These are phyloP conservation scores for Drechmeria coniospora DNA, from an alignment of 2,329 filamentous ascomycete species.

Conservation along the genomic window DNA sequence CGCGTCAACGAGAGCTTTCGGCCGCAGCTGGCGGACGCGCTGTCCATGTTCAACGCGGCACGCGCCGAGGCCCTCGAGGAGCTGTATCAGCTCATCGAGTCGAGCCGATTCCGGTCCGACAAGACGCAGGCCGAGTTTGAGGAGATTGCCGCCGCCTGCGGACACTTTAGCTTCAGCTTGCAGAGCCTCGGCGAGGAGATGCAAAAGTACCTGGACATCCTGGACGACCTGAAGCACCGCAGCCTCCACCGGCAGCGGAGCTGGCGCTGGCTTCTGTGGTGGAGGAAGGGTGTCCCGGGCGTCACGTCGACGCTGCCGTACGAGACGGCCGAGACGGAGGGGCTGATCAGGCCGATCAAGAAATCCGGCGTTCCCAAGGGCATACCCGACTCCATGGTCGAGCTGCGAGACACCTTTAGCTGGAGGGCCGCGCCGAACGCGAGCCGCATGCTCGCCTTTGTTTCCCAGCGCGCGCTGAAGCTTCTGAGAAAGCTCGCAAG, in stretches of 20 bases:
- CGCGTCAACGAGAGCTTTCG: conserved; percentile 55
- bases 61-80: conserved; percentile 56
- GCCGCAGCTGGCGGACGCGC: conserved; percentile 57
- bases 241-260: conserved; percentile 44
- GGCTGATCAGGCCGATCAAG: conserved; percentile 23
- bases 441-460: conserved; percentile 21
- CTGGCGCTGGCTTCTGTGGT: conserved; percentile 72
- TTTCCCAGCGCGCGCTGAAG: conserved; percentile 26
- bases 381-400: conserved; percentile 31
- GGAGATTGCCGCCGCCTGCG: conserved; percentile 82
- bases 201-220: conserved; percentile 57
- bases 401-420: conserved; percentile 28
- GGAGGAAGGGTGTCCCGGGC: conserved; percentile 25
- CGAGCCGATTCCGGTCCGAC: conserved; percentile 45
- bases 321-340: conserved; percentile 17
- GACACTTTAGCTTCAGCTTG: conserved; percentile 79
- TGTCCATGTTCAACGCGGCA: conserved; percentile 56
- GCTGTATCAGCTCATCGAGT: conserved; percentile 60
- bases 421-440: conserved; percentile 31
- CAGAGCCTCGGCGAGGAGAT: conserved; percentile 80
- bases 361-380: conserved; percentile 32
- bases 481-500: conserved; percentile 26
- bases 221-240: conserved; percentile 64
- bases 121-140: conserved; percentile 75
- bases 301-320: conserved; percentile 8